Evolutionary conservation across 805 yeast genomes (phyloP).

Genomic region (Naumovozyma castellii): DNA sequence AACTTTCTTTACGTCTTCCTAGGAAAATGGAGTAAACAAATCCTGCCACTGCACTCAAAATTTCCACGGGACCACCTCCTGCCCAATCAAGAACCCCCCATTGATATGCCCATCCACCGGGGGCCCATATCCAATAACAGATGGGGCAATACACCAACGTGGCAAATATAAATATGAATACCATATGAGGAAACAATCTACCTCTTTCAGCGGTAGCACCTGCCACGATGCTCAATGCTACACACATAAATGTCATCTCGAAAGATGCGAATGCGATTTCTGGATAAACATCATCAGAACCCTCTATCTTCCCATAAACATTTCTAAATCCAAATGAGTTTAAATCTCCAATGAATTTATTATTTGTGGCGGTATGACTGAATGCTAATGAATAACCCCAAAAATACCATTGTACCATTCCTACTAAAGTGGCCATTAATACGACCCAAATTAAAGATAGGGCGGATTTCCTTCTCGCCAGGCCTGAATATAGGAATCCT

Average conservation of each 20-base stretch:
- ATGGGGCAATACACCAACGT: conserved; percentile 89
- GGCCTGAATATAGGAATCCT: conserved; percentile 84
- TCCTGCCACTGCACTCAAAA: conserved; percentile 83
- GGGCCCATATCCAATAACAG: conserved; percentile 93
- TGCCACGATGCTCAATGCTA: conserved; percentile 83
- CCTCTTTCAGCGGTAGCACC: conserved; percentile 95
- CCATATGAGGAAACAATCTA: conserved; percentile 71
- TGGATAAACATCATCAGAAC: conserved; percentile 41
- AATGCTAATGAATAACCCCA: conserved; percentile 97
- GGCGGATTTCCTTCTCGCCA: conserved; percentile 86
- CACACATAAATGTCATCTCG: conserved; percentile 86
- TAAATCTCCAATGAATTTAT: conserved; percentile 81
- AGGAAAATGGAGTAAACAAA: conserved; percentile 73
- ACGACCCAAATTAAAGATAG: conserved; percentile 74
- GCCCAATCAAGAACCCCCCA: conserved; percentile 96
- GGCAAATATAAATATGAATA: conserved; percentile 79
- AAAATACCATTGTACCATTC: conserved; percentile 87
- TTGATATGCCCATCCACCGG: conserved; percentile 84
- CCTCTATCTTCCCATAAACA: conserved; percentile 39
- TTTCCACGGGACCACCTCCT: conserved; percentile 97
- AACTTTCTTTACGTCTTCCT: conserved; percentile 66
- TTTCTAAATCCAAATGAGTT: conserved; percentile 73
- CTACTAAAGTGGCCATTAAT: conserved; percentile 63
- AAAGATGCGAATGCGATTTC: conserved; percentile 77
- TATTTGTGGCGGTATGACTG: conserved; percentile 56